These are phyloP conservation scores for Erythrobasidium yunnanense DNA, from an alignment of 768 basidiomycete species.

Conservation along the genomic window DNA sequence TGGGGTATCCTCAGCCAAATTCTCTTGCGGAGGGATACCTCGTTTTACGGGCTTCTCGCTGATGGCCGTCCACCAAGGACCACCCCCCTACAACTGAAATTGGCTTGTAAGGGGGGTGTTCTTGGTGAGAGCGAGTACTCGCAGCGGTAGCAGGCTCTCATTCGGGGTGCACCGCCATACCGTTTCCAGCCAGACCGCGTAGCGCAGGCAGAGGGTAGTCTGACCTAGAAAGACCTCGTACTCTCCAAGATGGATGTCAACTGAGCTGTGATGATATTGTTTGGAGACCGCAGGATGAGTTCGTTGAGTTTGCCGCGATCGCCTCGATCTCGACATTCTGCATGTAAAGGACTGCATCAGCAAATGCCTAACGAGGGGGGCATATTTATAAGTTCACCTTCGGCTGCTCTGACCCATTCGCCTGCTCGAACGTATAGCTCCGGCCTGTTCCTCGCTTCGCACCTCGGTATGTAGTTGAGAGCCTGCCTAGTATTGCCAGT, in stretches of 20 bases:
- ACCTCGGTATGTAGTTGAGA: slow-evolving; percentile 62
- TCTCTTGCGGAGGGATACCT: too few species aligned
- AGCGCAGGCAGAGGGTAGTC: too few species aligned
- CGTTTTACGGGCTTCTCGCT: too few species aligned
- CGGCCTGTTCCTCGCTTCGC: slow-evolving; percentile 68
- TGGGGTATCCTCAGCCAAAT: too few species aligned
- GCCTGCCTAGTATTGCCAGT: slow-evolving; percentile 69
- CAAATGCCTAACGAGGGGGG: not conserved
- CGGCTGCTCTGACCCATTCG: slow-evolving; percentile 41
- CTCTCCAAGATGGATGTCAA: slow-evolving; percentile 10
- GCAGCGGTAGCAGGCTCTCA: too few species aligned
- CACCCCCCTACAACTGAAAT: too few species aligned
- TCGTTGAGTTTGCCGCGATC: slow-evolving; percentile 21
- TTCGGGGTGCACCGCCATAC: too few species aligned
- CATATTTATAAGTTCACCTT: slow-evolving; percentile 14
- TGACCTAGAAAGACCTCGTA: slow-evolving; percentile 18
- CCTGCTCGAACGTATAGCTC: slow-evolving; percentile 83
- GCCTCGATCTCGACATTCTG: slow-evolving; percentile 22
- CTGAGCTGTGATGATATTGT: not conserved
- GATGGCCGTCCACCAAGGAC: too few species aligned
- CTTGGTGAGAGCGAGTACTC: too few species aligned
- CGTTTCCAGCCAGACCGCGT: too few species aligned
- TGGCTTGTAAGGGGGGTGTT: too few species aligned
- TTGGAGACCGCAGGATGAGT: slow-evolving; percentile 1
- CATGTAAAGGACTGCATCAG: not conserved